These are phyloP conservation scores for Arachnopeziza araneosa DNA, from an alignment of 2,329 filamentous ascomycete genomes.

Conservation along the genomic window DNA sequence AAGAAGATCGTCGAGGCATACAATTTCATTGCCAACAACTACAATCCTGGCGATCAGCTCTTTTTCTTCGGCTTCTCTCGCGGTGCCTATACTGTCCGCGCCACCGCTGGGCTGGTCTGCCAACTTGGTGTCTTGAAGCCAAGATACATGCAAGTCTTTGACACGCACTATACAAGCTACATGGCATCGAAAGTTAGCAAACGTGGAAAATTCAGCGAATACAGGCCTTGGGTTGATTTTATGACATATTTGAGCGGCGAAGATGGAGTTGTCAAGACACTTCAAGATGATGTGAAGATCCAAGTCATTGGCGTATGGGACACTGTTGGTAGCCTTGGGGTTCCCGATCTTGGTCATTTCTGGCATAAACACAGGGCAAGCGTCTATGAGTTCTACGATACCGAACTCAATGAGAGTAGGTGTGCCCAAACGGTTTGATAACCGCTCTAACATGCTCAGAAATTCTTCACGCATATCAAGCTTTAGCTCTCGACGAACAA, in stretches of 20 bases:
- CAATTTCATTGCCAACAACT: conserved; percentile 34
- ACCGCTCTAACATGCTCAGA: background rate
- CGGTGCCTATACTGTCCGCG: conserved; percentile 34
- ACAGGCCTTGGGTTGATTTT: background rate
- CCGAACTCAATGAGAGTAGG: background rate
- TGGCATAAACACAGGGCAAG: background rate
- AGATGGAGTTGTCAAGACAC: background rate
- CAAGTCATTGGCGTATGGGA: conserved; percentile 13
- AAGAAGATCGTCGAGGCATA: conserved; percentile 26
- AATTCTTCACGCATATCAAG: background rate
- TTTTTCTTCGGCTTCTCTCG: conserved; percentile 32
- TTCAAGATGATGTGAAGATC: conserved; percentile 2
- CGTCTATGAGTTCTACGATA: background rate
- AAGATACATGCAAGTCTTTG: background rate
- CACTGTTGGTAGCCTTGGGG: conserved; percentile 4
- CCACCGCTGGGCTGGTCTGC: conserved; percentile 29
- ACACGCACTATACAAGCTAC: background rate
- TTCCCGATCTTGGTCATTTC: background rate
- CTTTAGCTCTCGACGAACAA: background rate
- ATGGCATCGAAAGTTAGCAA: background rate
- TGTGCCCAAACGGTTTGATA: background rate
- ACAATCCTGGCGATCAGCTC: conserved; percentile 1
- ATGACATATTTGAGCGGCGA: background rate
- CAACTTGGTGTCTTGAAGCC: conserved; percentile 33
- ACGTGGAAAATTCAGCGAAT: background rate